A percentile compares a stretch with the other conserved stretches of the same genome.
These are phyloP conservation scores for Oidium heveae DNA, from an alignment of 2,329 filamentous ascomycete genomes.

Conservation along the genomic window DNA sequence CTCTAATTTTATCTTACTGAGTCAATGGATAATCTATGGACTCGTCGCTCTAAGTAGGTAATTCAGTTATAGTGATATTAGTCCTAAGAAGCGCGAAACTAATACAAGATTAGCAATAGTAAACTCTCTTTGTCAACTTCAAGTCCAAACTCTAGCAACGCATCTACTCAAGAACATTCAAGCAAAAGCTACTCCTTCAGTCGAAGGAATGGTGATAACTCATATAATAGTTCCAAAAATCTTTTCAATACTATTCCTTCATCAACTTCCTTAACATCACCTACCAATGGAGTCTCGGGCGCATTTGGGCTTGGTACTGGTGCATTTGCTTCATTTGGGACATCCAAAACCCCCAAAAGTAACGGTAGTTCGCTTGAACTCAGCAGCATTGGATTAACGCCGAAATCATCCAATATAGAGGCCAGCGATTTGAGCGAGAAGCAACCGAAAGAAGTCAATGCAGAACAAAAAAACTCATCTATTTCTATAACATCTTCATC, in stretches of 20 bases:
- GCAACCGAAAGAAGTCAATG: conserved; percentile 15
- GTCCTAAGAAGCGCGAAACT: not conserved
- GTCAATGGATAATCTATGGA: conserved; percentile 30
- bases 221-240: conserved; percentile 49
- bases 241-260: conserved; percentile 56
- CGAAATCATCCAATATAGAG: conserved; percentile 30
- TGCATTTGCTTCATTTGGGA: conserved; percentile 87
- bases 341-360: conserved; percentile 69
- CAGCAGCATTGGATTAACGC: conserved; percentile 26
- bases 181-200: conserved; percentile 38
- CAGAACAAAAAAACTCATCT: conserved; percentile 14
- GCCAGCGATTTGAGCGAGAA: conserved; percentile 25
- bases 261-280: conserved; percentile 44
- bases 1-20: conserved; percentile 2
- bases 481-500: conserved; percentile 19
- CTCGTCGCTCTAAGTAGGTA: conserved; percentile 54
- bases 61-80: not conserved
- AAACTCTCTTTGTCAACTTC: conserved; percentile 67
- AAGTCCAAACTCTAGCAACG: conserved; percentile 21
- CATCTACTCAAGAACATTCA: conserved; percentile 20
- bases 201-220: conserved; percentile 50
- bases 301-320: conserved; percentile 87
- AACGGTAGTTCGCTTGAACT: conserved; percentile 60
- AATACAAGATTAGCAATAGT: conserved; percentile 19
- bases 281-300: conserved; percentile 52